Evolutionary conservation across 2,329 filamentous ascomycete species (phyloP).

Genomic region (Apiospora phragmitis): DNA sequence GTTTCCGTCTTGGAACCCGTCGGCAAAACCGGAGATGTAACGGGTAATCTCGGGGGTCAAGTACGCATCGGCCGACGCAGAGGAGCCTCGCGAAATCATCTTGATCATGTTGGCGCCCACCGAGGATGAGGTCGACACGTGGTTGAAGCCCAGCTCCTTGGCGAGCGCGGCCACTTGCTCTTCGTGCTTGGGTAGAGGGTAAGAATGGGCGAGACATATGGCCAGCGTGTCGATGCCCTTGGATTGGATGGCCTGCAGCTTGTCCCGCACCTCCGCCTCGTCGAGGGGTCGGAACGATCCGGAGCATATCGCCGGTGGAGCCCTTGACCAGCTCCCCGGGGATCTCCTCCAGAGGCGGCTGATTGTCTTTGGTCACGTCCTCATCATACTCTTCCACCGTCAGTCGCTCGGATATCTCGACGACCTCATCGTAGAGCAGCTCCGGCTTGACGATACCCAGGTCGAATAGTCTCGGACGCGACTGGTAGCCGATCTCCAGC

Average conservation of each 20-base stretch:
- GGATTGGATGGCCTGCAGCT: constrained; percentile 61
- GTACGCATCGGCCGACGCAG: constrained; percentile 23
- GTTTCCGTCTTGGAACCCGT: constrained; percentile 19
- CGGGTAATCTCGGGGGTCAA: constrained; percentile 21
- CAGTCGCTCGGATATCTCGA: constrained; percentile 72
- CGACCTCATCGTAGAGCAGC: constrained; percentile 64
- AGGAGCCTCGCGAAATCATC: constrained; percentile 22
- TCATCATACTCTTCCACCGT: constrained; percentile 68
- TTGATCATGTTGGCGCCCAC: constrained; percentile 23
- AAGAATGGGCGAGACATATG: constrained; percentile 73
- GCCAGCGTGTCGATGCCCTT: constrained; percentile 52
- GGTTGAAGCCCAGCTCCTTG: constrained; percentile 27
- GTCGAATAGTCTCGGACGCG: constrained; percentile 70
- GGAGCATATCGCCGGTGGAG: constrained; percentile 63
- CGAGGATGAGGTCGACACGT: constrained; percentile 23
- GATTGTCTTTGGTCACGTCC: constrained; percentile 51
- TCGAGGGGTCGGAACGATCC: constrained; percentile 66
- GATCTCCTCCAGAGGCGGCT: neutral
- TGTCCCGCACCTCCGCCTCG: constrained; percentile 49
- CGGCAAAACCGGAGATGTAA: constrained; percentile 21
- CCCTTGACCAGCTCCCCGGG: constrained; percentile 36
- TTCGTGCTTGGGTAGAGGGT: constrained; percentile 71
- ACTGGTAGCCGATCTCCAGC: constrained; percentile 72
- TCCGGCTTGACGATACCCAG: constrained; percentile 67
- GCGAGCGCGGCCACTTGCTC: constrained; percentile 61